These are phyloP conservation scores for Hordeum vulgare DNA, from an alignment of 176 grass and related monocot species.

Conservation along the genomic window DNA sequence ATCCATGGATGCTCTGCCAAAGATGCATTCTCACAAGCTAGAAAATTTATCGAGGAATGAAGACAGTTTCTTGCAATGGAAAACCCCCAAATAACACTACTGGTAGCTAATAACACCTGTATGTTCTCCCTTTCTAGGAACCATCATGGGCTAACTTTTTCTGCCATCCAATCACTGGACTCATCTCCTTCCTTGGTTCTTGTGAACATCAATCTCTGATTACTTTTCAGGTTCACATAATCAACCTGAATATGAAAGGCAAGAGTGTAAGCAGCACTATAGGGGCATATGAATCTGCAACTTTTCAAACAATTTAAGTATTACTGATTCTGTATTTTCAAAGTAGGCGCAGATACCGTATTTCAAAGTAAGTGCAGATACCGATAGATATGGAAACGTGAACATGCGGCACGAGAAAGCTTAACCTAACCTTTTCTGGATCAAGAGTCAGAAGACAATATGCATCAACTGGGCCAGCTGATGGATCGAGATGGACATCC, in stretches of 20 bases:
- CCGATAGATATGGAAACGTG: background rate
- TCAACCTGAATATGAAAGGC: constrained; percentile 47
- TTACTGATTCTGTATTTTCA: background rate
- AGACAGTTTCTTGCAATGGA: constrained; percentile 2
- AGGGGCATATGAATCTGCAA: background rate
- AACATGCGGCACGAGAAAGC: too few relatives aligned
- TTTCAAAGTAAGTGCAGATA: background rate
- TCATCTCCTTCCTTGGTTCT: constrained; percentile 32
- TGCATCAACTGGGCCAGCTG: constrained; percentile 54
- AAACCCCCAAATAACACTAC: constrained; percentile 10
- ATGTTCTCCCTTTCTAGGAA: background rate
- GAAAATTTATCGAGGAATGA: background rate
- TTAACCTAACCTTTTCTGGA: constrained; percentile 78
- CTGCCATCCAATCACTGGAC: constrained; percentile 41
- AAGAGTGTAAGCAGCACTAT: background rate
- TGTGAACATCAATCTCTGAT: constrained; percentile 68
- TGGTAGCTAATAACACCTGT: background rate
- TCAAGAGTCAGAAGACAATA: constrained; percentile 83
- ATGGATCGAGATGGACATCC: constrained; percentile 52
- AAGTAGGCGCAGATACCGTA: background rate
- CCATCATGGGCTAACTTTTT: constrained; percentile 51
- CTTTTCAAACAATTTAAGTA: background rate
- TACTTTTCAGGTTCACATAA: constrained; percentile 86
- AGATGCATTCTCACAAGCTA: background rate
- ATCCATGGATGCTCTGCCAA: background rate